These are phyloP conservation scores for Candida tibetensis DNA, from an alignment of 805 yeast genomes.

Conservation along the genomic window DNA sequence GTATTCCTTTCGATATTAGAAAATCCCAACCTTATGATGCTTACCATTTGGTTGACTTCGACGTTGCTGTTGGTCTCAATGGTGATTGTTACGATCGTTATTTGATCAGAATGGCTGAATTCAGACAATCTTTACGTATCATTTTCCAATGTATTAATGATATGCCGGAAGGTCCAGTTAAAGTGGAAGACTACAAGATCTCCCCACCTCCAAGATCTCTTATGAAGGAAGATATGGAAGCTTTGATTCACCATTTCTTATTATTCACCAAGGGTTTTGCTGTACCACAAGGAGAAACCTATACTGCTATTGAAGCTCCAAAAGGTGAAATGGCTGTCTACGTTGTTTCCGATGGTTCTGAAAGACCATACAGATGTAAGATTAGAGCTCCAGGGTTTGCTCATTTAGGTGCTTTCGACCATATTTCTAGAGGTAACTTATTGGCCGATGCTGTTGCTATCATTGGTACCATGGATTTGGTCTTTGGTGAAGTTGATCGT, in stretches of 20 bases:
- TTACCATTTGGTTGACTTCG: conserved; percentile 81
- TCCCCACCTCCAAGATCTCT: conserved; percentile 75
- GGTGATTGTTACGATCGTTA: conserved; percentile 94
- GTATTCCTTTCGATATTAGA: conserved; percentile 83
- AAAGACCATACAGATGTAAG: conserved; percentile 89
- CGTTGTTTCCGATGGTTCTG: conserved; percentile 84
- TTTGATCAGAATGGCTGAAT: conserved; percentile 85
- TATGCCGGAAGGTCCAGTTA: conserved; percentile 90
- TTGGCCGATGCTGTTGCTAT: conserved; percentile 91
- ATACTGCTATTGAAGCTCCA: conserved; percentile 90
- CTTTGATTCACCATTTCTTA: conserved; percentile 84
- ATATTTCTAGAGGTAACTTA: conserved; percentile 79
- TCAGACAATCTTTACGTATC: conserved; percentile 85
- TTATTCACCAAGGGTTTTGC: conserved; percentile 84
- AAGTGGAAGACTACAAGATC: conserved; percentile 86
- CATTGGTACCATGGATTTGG: conserved; percentile 93
- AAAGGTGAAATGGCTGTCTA: conserved; percentile 94
- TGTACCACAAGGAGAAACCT: conserved; percentile 89
- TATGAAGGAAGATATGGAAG: conserved; percentile 93
- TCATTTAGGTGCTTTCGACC: conserved; percentile 85
- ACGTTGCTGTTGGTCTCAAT: conserved; percentile 78
- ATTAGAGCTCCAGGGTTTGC: conserved; percentile 95
- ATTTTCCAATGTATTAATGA: conserved; percentile 87
- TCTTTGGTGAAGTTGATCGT: conserved; percentile 93
- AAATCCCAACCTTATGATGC: conserved; percentile 89